Evolutionary conservation across 2,329 filamentous ascomycete species (phyloP).

Genomic region (Pyrenophora tritici-repentis): DNA sequence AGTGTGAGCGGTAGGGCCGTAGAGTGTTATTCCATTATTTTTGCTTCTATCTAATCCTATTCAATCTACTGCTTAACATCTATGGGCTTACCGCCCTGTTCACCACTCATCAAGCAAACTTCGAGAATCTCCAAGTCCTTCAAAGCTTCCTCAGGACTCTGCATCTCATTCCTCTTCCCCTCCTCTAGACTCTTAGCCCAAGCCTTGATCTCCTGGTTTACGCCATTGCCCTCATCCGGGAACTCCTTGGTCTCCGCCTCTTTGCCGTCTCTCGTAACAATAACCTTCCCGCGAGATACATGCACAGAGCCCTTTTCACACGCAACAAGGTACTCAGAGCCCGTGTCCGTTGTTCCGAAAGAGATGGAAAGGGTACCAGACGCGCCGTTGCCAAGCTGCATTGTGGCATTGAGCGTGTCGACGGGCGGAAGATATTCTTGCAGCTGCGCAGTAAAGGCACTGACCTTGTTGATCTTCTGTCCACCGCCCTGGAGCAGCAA

Average conservation of each 20-base stretch:
- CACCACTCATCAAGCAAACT: slow-evolving; percentile 49
- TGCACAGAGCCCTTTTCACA: slow-evolving; percentile 63
- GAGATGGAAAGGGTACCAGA: slow-evolving; percentile 63
- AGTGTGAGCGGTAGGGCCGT: no score
- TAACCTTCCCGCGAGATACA: slow-evolving; percentile 52
- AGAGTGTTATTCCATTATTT: no score
- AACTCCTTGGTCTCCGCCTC: slow-evolving; percentile 52
- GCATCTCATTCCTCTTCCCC: slow-evolving; percentile 57
- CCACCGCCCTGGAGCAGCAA: slow-evolving; percentile 57
- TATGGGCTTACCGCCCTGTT: slow-evolving; percentile 43
- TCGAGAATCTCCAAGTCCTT: slow-evolving; percentile 63
- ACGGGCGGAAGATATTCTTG: slow-evolving; percentile 65
- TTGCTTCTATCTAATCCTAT: no score
- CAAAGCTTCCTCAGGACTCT: slow-evolving; percentile 63
- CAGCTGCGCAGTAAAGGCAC: slow-evolving; percentile 61
- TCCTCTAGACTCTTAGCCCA: slow-evolving; percentile 61
- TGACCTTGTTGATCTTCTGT: slow-evolving; percentile 54
- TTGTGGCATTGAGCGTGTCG: slow-evolving; percentile 67
- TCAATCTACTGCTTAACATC: slow-evolving; percentile 19
- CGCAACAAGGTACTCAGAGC: slow-evolving; percentile 62
- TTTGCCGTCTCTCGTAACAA: slow-evolving; percentile 23
- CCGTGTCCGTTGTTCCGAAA: slow-evolving; percentile 61
- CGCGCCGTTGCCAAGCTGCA: slow-evolving; percentile 60
- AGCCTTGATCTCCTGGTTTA: slow-evolving; percentile 63
- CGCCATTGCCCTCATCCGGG: slow-evolving; percentile 56